Base-by-base conservation (phyloP, 192 early-diverging fungal genomes). In the Backusella circina region DNA sequence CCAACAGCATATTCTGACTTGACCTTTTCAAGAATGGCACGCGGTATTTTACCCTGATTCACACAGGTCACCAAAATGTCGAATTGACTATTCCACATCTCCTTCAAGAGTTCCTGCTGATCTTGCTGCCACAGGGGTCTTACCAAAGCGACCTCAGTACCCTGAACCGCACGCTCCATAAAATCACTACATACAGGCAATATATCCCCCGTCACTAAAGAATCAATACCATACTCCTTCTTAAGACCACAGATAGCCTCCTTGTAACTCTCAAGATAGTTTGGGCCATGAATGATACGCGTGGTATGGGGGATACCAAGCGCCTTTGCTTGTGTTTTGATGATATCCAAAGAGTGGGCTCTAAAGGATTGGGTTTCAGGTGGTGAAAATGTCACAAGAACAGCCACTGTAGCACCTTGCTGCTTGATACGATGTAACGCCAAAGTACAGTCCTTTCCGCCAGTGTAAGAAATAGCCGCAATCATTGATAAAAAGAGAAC, bases 151-250 rank as follows among this genome's bases (percentile, higher is more conserved):
- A 89, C 85, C 5, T 74, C 70, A n/a, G 85, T 87, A 39, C 54
- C 73, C 50, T 82, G 73, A 0, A 85, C 83, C 0, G 88, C 89
- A 2, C 85, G 78, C 28, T 86, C 86, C 87, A 91, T 88, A 72
- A 91, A 90, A 61, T 84, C 79, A 67, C 87, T 83, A 67, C 90
- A 89, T 1, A 90, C 85, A 31, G 86, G 86, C 31, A 88, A 67
- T 65, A 90, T 90, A 35, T 91, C 90, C 12, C 90, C 89, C 18
- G 89, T 88, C 15, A 90, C 88, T 23, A 90, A 77, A 1, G 79
- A 71, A 70, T 85, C 79, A 31, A 89, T 81, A 16, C 75, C 77
- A 57, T 86, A 80, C 13, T 83, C 73, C 9, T 79, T 33, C n/a
- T 74, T 80, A 12, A 90, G 69, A 26, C 79, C 37, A 15, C 39